phyloP scores from a whole-genome alignment of 495 filamentous ascomycete species.

The Lasiosphaeris hirsuta region DNA sequence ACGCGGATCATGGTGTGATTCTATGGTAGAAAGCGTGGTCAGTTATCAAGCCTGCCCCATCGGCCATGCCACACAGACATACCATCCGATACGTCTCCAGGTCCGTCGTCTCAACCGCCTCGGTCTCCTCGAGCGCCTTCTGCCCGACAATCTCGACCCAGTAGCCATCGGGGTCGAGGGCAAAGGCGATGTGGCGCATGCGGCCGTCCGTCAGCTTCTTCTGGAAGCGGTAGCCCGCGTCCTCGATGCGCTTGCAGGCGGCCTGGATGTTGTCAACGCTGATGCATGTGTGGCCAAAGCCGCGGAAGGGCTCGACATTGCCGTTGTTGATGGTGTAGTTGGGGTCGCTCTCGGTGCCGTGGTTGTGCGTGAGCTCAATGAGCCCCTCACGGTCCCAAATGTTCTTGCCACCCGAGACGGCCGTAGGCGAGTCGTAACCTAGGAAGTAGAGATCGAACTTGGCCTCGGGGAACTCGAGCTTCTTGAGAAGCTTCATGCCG shows the following conservation, averaged over 20 bases:
- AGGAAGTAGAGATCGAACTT: constrained; percentile 92
- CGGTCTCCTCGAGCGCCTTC: constrained; percentile 37
- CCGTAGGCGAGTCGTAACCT: constrained; percentile 63
- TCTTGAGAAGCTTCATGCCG: constrained; percentile 78
- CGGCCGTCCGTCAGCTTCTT: constrained; percentile 87
- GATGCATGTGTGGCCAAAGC: constrained; percentile 89
- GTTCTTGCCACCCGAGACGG: constrained; percentile 57
- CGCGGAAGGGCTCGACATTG: constrained; percentile 79
- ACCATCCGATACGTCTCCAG: constrained; percentile 43
- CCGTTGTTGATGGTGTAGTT: constrained; percentile 82
- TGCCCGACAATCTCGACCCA: constrained; percentile 73
- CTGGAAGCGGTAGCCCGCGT: constrained; percentile 88
- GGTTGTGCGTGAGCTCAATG: constrained; percentile 94
- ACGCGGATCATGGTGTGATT: constrained; percentile 95
- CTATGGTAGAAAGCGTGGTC: constrained; percentile 39
- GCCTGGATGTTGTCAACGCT: constrained; percentile 87
- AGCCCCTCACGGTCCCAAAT: constrained; percentile 84
- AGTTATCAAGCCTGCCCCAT: constrained; percentile 34
- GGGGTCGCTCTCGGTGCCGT: constrained; percentile 86
- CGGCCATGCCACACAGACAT: constrained; percentile 10
- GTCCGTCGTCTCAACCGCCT: constrained; percentile 37
- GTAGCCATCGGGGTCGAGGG: constrained; percentile 88
- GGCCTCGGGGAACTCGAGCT: constrained; percentile 65
- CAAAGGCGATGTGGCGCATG: constrained; percentile 90
- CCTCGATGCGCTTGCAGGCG: constrained; percentile 82